A percentile compares a stretch with the other conserved stretches of the same genome.
These are phyloP conservation scores for Thraustochytrium striatum DNA, from an alignment of 352 stramenopile species.

Conservation along the genomic window DNA sequence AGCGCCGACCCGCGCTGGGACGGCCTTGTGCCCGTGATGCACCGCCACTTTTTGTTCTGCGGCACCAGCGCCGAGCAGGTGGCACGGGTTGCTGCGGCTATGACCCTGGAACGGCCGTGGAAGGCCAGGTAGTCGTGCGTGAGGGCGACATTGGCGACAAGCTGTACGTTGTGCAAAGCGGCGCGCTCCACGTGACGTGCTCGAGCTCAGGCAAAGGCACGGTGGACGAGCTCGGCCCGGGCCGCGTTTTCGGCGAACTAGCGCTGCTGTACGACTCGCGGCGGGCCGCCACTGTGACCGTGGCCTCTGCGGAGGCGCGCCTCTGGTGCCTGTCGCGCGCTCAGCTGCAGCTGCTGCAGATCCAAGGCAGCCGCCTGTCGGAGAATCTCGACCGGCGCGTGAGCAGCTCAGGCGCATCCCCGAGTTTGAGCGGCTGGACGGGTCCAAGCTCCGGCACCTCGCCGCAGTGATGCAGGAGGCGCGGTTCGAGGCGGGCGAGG, in stretches of 20 bases:
- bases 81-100: not conserved
- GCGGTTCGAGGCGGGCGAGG: not conserved
- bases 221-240: not conserved
- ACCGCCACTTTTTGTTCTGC: conserved; percentile 29
- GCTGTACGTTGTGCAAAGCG: conserved; percentile 27
- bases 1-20: too few relatives aligned
- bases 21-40: not conserved
- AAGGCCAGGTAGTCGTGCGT: not conserved
- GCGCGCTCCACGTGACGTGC: conserved; percentile 16
- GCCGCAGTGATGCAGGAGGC: conserved; percentile 29
- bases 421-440: conserved; percentile 1
- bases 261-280: conserved; percentile 89
- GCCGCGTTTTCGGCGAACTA: conserved; percentile 82
- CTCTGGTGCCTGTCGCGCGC: conserved; percentile 23
- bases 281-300: conserved; percentile 78
- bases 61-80: conserved; percentile 17
- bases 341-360: not conserved
- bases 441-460: not conserved
- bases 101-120: not conserved
- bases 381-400: conserved; percentile 30
- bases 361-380: conserved; percentile 3
- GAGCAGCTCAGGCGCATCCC: not conserved
- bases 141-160: conserved; percentile 36
- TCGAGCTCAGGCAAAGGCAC: not conserved
- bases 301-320: not conserved